Evolutionary conservation across 176 grass and related monocot species (phyloP), one percentile per base, ranked within the genome.

Genomic region (Cymbopogon citratus): DNA sequence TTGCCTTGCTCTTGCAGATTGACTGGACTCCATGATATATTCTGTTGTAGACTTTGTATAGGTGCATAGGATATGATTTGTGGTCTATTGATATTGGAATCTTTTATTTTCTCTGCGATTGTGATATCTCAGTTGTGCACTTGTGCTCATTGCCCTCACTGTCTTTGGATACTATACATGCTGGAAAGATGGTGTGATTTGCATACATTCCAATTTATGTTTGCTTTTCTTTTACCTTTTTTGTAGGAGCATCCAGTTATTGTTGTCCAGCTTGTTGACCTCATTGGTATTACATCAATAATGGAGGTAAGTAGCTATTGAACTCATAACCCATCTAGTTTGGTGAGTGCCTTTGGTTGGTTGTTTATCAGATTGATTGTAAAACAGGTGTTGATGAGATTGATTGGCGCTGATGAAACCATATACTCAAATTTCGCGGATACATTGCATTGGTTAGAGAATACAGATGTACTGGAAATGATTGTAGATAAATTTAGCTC

Each of bases 401-500:
- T 96, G 75, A 90, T 92, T 68, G 93, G 93, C 9, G 93, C 90
- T 75, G 93, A 96, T 12, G 93, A 96, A 78, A 89, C 74, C 63
- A 92, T 96, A 91, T 88, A 96, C 60, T 90, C 88, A 11, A 90
- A 87, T 77, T 89, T 83, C 73, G 84, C 69, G 21, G 93, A 96
- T 69, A 86, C 83, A 9, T 88, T 90, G 85, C 85, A 88, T 19
- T 96, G 93, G 93, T 86, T 96, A 84, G 90, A 96, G 78, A 81
- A 87, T 85, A 80, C 80, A 33, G 78, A 96, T 67, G 88, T 96
- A 57, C 88, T 96, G 85, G 90, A 92, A 52, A 86, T 96, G 85
- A 92, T 96, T 63, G 90, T 89, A 63, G 90, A 92, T 38, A 96
- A 96, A 75, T 90, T 96, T 76, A 90, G 85, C 83, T 96, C 90